Conservation (phyloP, 2,329 filamentous ascomycete species). For the Nemania bipapillata region DNA sequence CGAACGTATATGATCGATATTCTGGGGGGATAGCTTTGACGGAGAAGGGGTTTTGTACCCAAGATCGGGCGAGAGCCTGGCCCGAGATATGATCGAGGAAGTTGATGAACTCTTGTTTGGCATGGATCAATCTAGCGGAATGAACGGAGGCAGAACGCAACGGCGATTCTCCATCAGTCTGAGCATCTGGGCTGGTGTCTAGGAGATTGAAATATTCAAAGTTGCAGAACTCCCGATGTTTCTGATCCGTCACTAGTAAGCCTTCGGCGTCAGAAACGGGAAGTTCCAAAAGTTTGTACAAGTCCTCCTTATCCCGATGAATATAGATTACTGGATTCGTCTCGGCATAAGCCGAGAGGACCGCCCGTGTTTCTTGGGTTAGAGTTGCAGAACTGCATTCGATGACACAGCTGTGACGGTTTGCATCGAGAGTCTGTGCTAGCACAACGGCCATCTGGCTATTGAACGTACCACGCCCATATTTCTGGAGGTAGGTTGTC, state of each 20-base stretch:
- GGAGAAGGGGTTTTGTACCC: constrained; percentile 69
- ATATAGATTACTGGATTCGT: constrained; percentile 77
- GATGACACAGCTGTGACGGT: constrained; percentile 72
- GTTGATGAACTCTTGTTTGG: constrained; percentile 68
- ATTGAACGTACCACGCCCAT: constrained; percentile 71
- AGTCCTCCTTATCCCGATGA: constrained; percentile 71
- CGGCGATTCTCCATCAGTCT: constrained; percentile 48
- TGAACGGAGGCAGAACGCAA: constrained; percentile 60
- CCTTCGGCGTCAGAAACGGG: constrained; percentile 62
- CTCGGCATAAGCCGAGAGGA: constrained; percentile 68
- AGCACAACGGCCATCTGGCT: constrained; percentile 70
- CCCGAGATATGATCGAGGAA: constrained; percentile 69
- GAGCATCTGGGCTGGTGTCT: constrained; percentile 54
- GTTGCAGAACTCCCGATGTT: constrained; percentile 72
- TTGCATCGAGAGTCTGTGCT: constrained; percentile 67
- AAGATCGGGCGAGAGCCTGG: constrained; percentile 62
- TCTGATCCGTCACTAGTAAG: constrained; percentile 65
- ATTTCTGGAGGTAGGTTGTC: constrained; percentile 68
- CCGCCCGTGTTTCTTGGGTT: constrained; percentile 67
- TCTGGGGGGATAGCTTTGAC: constrained; percentile 69
- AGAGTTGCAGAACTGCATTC: constrained; percentile 74
- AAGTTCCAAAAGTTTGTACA: constrained; percentile 67
- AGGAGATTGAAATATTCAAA: constrained; percentile 78
- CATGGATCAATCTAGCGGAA: constrained; percentile 67
- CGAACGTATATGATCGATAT: constrained; percentile 68